Conservation (phyloP, 1,139 yeast genomes). For the Protomyces arabidopsidicola region DNA sequence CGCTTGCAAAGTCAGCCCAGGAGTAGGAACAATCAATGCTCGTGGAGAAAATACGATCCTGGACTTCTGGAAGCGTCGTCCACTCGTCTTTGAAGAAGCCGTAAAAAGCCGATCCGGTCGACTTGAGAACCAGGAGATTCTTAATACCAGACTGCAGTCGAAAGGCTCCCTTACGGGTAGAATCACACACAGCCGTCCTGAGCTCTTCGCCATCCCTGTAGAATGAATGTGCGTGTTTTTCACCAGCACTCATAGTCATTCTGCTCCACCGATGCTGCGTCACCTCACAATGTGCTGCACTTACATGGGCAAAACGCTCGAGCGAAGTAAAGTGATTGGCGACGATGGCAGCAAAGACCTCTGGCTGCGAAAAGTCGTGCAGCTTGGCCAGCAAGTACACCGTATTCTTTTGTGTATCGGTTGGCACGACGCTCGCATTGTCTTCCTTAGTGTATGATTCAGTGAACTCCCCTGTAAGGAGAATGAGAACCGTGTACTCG, state of each 20-base stretch:
- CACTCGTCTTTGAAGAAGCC: conserved; percentile 81
- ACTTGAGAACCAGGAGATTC: conserved; percentile 80
- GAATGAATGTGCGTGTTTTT: conserved; percentile 76
- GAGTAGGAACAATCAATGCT: conserved; percentile 76
- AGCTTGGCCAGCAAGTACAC: conserved; percentile 62
- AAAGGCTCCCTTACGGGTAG: conserved; percentile 48
- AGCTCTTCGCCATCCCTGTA: conserved; percentile 78
- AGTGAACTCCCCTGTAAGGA: conserved; percentile 74
- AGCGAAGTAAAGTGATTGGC: conserved; percentile 66
- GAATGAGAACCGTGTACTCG: conserved; percentile 74
- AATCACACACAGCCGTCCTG: conserved; percentile 56
- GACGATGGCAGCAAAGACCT: conserved; percentile 78
- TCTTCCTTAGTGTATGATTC: conserved; percentile 80
- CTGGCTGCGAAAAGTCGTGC: conserved; percentile 73
- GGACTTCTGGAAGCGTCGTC: conserved; percentile 78
- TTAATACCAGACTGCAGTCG: conserved; percentile 64
- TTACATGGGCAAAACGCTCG: conserved; percentile 65
- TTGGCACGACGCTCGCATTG: conserved; percentile 82
- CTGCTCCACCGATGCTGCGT: conserved; percentile 75
- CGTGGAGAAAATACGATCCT: conserved; percentile 80
- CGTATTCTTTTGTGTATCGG: conserved; percentile 91
- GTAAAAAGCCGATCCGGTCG: conserved; percentile 91
- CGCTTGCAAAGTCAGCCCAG: conserved; percentile 52
- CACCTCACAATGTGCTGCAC: conserved; percentile 62
- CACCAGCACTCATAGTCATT: conserved; percentile 60